These are phyloP conservation scores for Aspergillus campestris DNA, from an alignment of 495 filamentous ascomycete species.

Conservation along the genomic window DNA sequence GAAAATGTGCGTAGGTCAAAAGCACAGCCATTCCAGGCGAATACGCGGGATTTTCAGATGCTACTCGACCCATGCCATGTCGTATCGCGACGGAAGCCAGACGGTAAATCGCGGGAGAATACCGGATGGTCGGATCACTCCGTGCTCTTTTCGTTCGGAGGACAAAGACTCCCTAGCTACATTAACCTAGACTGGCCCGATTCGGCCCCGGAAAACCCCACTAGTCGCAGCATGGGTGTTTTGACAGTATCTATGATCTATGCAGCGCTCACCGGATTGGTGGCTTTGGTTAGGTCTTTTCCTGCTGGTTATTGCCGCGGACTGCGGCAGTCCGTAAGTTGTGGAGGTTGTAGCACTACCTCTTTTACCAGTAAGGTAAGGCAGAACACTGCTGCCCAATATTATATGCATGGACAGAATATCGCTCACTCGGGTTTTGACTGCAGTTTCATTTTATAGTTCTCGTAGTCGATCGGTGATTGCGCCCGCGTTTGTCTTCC, in stretches of 20 bases:
- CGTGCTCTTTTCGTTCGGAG: slow-evolving; percentile 42
- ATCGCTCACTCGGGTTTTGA: no score
- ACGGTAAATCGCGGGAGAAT: slow-evolving; percentile 30
- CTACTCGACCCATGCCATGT: slow-evolving; percentile 64
- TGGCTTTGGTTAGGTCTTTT: slow-evolving; percentile 29
- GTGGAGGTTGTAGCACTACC: no score
- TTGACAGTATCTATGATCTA: no score
- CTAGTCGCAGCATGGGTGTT: no score
- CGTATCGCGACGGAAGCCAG: slow-evolving; percentile 59
- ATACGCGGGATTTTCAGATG: slow-evolving; percentile 55
- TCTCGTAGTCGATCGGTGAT: slow-evolving; percentile 54
- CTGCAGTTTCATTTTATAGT: slow-evolving; percentile 37
- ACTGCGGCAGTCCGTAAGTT: no score
- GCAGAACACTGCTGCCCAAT: no score
- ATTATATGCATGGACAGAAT: no score
- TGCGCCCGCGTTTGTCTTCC: slow-evolving; percentile 49
- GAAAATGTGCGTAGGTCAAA: no score
- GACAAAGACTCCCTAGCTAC: slow-evolving; percentile 17
- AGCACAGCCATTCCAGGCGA: slow-evolving; percentile 37
- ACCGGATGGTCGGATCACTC: slow-evolving; percentile 54
- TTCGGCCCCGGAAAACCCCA: no score
- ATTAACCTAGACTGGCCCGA: no score
- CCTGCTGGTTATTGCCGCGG: no score
- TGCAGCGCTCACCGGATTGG: slow-evolving; percentile 43
- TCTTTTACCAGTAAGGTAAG: no score